Conservation (phyloP, 495 filamentous ascomycete species). For the Lineolata rhizophorae region DNA sequence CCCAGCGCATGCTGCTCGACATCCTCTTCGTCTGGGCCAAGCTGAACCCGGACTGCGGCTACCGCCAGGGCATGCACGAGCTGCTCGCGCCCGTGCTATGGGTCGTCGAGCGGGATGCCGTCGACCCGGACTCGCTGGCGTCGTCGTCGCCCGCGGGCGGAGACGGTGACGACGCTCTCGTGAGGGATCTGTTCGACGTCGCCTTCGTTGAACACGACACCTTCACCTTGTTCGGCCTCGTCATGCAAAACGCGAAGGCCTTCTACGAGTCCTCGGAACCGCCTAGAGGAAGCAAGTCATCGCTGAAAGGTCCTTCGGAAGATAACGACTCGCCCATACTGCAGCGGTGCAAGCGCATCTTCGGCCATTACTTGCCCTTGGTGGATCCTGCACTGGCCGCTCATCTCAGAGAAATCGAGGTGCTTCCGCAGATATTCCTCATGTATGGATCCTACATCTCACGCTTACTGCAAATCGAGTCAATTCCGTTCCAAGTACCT, state of each 20-base stretch:
- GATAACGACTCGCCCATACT: conserved; percentile 52
- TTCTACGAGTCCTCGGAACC: conserved; percentile 51
- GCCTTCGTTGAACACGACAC: conserved; percentile 73
- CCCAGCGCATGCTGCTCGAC: conserved; percentile 68
- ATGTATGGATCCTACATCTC: conserved; percentile 42
- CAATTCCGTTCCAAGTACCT: no score
- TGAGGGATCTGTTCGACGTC: conserved; percentile 44
- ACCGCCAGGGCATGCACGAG: conserved; percentile 97
- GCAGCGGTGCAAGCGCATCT: conserved; percentile 61
- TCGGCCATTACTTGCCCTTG: conserved; percentile 52
- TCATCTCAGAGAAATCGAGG: conserved; percentile 64
- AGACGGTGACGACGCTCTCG: conserved; percentile 26
- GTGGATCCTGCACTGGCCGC: conserved; percentile 63
- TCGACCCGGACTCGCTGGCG: conserved; percentile 23
- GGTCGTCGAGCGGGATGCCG: conserved; percentile 65
- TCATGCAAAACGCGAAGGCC: conserved; percentile 69
- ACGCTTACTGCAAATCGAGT: neutral
- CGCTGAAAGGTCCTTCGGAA: conserved; percentile 16
- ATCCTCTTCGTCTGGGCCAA: conserved; percentile 89
- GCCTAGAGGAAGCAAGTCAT: conserved; percentile 15
- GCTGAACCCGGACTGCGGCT: conserved; percentile 68
- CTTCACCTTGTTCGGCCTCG: conserved; percentile 58
- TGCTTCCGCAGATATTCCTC: conserved; percentile 90
- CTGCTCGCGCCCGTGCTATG: conserved; percentile 77
- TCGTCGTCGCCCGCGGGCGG: no score